phyloP scores from a whole-genome alignment of 148 eudicot genomes.

The Heliamphora exappendiculata region DNA sequence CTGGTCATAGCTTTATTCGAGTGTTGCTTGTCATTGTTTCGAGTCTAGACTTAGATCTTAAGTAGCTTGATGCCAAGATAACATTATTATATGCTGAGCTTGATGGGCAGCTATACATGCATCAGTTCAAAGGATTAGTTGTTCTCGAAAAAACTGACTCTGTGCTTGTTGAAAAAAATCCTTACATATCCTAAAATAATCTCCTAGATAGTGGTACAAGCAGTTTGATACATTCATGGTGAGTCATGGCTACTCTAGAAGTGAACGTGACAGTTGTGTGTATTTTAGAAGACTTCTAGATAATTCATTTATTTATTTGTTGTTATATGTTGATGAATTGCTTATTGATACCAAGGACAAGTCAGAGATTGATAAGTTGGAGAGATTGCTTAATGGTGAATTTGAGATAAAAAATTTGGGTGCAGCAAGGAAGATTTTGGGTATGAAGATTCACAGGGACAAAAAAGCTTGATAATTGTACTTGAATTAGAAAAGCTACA shows the following conservation, averaged over 20 bases:
- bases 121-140: not conserved
- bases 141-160: not conserved
- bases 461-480: too few relatives aligned
- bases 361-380: too few relatives aligned
- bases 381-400: too few relatives aligned
- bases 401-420: too few relatives aligned
- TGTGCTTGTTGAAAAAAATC: not conserved
- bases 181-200: not conserved
- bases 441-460: too few relatives aligned
- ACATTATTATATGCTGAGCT: constrained; percentile 4
- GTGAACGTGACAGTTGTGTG: not conserved
- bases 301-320: too few relatives aligned
- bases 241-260: not conserved
- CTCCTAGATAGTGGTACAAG: too few relatives aligned
- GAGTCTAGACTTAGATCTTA: not conserved
- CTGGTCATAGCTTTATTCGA: constrained; percentile 1
- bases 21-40: not conserved
- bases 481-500: too few relatives aligned
- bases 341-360: not conserved
- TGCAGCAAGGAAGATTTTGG: too few relatives aligned
- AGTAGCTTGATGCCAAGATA: constrained; percentile 12
- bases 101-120: constrained; percentile 7
- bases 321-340: too few relatives aligned
- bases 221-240: not conserved
- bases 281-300: not conserved